Conservation (phyloP, 169 alveolate genomes). For the Cryptosporidium muris region DNA sequence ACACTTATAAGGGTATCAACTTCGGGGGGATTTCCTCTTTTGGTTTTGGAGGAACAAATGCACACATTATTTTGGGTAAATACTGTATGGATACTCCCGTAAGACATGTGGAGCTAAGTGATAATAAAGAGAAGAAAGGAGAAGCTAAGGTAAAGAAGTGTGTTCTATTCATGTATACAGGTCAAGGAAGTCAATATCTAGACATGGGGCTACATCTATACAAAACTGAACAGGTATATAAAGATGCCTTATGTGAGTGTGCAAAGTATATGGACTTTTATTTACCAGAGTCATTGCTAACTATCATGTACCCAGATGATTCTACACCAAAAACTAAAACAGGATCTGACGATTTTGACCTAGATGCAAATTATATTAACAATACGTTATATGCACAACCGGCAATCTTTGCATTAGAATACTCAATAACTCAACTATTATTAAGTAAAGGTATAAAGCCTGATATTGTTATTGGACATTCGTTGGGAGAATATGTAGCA, state of each 20-base stretch:
- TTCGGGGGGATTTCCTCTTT: conserved; percentile 64
- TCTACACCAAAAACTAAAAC: conserved; percentile 61
- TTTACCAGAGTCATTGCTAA: conserved; percentile 51
- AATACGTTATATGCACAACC: conserved; percentile 48
- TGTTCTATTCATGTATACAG: conserved; percentile 51
- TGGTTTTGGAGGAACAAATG: conserved; percentile 69
- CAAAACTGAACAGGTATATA: conserved; percentile 45
- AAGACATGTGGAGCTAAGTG: background rate
- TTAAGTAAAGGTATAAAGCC: conserved; percentile 62
- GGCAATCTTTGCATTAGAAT: conserved; percentile 63
- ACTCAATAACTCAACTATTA: conserved; percentile 47
- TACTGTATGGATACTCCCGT: background rate
- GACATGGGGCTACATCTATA: conserved; percentile 59
- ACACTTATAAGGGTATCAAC: background rate
- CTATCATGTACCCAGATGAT: conserved; percentile 34
- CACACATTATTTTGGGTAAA: conserved; percentile 41
- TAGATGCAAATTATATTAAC: conserved; percentile 24
- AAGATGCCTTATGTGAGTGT: conserved; percentile 36
- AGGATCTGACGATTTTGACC: conserved; percentile 32
- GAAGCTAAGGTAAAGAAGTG: background rate
- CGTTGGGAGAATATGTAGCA: conserved; percentile 80
- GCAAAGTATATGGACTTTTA: conserved; percentile 29
- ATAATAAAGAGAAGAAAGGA: background rate
- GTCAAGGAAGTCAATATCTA: conserved; percentile 62
- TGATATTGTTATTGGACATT: conserved; percentile 77